These are phyloP conservation scores for Calcarisporium arbuscula DNA, from an alignment of 2,329 filamentous ascomycete genomes.

Conservation along the genomic window DNA sequence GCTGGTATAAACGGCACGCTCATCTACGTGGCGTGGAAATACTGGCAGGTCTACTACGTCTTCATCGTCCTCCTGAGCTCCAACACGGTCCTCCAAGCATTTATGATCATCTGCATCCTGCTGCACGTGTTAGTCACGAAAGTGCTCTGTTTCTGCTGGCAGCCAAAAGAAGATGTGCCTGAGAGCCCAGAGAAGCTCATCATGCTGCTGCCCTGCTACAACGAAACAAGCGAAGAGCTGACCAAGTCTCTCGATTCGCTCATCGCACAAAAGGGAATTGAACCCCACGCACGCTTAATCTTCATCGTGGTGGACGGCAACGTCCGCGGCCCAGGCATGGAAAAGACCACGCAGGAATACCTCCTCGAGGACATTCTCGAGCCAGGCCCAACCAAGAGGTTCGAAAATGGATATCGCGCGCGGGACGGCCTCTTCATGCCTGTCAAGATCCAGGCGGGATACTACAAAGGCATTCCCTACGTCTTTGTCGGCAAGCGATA, in stretches of 20 bases:
- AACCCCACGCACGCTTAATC: slow-evolving; percentile 33
- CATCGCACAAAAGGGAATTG: slow-evolving; percentile 35
- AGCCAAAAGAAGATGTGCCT: slow-evolving; percentile 25
- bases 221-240: slow-evolving; percentile 39
- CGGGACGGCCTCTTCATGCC: slow-evolving; percentile 41
- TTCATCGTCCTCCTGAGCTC: slow-evolving; percentile 40
- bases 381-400: slow-evolving; percentile 22
- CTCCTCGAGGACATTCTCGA: slow-evolving; percentile 40
- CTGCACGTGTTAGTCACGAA: slow-evolving; percentile 23
- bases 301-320: slow-evolving; percentile 44
- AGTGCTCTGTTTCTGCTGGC: slow-evolving; percentile 21
- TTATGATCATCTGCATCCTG: slow-evolving; percentile 35
- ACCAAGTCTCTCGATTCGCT: slow-evolving; percentile 39
- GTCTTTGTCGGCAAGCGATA: slow-evolving; percentile 42
- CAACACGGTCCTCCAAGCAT: slow-evolving; percentile 34
- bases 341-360: slow-evolving; percentile 41
- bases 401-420: slow-evolving; percentile 38
- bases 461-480: slow-evolving; percentile 39
- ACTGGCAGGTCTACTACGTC: slow-evolving; percentile 35
- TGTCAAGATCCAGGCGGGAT: slow-evolving; percentile 35
- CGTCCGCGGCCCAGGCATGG: slow-evolving; percentile 38
- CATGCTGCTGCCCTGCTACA: slow-evolving; percentile 42
- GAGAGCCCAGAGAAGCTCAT: slow-evolving; percentile 37
- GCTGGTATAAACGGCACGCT: slow-evolving; percentile 26
- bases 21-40: slow-evolving; percentile 29